These are phyloP conservation scores for Serendipita vermifera DNA, from an alignment of 768 basidiomycete genomes.

Conservation along the genomic window DNA sequence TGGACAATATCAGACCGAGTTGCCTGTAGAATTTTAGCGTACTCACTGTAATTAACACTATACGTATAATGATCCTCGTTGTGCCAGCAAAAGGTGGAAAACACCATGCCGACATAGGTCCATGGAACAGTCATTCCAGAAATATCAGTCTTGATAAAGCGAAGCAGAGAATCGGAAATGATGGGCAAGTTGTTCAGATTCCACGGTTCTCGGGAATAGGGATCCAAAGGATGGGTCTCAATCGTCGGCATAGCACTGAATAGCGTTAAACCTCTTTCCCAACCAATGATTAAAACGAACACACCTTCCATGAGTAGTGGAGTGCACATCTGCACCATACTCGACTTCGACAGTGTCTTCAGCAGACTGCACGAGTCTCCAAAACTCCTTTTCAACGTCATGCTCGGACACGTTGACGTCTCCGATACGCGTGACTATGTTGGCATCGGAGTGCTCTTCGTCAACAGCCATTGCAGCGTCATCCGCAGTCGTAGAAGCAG, in stretches of 20 bases:
- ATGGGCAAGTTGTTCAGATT: conserved; percentile 97
- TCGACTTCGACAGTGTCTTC: conserved; percentile 93
- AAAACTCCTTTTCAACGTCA: conserved; percentile 92
- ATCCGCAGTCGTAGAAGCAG: conserved; percentile 25
- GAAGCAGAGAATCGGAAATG: conserved; percentile 77
- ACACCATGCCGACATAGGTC: conserved; percentile 99
- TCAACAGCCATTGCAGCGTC: conserved; percentile 22
- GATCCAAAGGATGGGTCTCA: conserved; percentile 81
- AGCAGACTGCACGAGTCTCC: conserved; percentile 84
- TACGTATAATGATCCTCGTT: conserved; percentile 99
- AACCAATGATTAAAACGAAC: conserved; percentile 16
- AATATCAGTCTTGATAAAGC: conserved; percentile 97
- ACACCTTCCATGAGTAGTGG: conserved; percentile 92
- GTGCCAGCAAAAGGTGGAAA: conserved; percentile 99
- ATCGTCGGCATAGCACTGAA: conserved; percentile 85
- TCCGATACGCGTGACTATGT: conserved; percentile 42
- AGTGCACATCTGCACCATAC: conserved; percentile 98
- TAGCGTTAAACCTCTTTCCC: conserved; percentile 2
- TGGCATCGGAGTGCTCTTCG: conserved; percentile 28
- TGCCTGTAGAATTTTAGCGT: conserved; percentile 16
- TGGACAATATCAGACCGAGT: conserved; percentile 26
- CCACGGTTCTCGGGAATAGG: conserved; percentile 87
- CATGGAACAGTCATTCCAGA: conserved; percentile 99
- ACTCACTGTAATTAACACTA: conserved; percentile 83
- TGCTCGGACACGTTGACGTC: conserved; percentile 65